phyloP scores from a whole-genome alignment of 23 red algal genomes.

The Gracilaria domingensis region DNA sequence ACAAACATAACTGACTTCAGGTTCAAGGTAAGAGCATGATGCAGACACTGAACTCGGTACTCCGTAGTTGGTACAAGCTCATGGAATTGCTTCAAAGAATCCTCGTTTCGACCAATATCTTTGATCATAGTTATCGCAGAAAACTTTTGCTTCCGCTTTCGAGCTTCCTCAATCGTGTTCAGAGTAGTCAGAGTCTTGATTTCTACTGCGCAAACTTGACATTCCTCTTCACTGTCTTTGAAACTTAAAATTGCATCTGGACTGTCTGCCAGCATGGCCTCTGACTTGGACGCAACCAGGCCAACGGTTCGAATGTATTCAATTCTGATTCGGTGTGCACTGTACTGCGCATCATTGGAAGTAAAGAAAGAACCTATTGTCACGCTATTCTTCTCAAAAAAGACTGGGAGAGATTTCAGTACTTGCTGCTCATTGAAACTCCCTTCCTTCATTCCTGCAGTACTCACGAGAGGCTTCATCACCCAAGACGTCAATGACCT shows the following conservation, averaged over 20 bases:
- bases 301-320: not conserved
- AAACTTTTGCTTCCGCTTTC: not conserved
- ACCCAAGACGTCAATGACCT: no score
- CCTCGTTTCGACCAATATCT: not conserved
- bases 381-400: no score
- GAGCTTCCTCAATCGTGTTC: constrained; percentile 4
- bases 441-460: no score
- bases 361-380: no score
- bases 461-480: no score
- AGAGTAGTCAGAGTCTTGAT: not conserved
- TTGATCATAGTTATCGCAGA: not conserved
- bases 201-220: not conserved
- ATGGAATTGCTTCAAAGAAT: not conserved
- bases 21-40: constrained; percentile 2
- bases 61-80: constrained; percentile 12
- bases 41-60: constrained; percentile 12
- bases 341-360: no score
- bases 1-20: not conserved
- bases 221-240: no score
- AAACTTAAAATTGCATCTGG: not conserved
- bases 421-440: no score
- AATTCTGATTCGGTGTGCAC: no score
- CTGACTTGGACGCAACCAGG: not conserved
- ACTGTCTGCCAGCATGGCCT: not conserved
- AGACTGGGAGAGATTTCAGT: no score